phyloP scores from a whole-genome alignment of 768 basidiomycete genomes.

The Lentinula sp. region DNA sequence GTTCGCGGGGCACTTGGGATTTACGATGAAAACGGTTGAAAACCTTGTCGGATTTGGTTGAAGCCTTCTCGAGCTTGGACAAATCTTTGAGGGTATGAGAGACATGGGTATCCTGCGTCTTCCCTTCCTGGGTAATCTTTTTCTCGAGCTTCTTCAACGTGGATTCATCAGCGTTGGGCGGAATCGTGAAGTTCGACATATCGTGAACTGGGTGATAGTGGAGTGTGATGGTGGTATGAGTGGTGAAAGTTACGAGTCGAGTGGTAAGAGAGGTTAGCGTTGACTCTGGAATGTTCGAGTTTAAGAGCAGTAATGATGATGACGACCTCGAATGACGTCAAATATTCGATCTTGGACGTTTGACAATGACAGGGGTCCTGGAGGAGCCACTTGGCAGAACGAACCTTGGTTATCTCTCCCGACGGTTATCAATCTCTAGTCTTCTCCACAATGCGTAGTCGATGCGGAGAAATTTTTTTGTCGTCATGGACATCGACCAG shows the following conservation, averaged over 20 bases:
- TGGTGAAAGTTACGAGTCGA: neutral
- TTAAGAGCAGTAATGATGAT: neutral
- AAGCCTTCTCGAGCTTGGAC: slow-evolving; percentile 36
- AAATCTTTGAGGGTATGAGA: slow-evolving; percentile 40
- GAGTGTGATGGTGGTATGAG: neutral
- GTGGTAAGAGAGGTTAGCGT: too few relatives aligned
- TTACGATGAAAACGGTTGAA: neutral
- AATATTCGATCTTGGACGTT: neutral
- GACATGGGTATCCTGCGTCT: slow-evolving; percentile 34
- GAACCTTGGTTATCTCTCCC: neutral
- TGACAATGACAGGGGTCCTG: neutral
- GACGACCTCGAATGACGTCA: neutral
- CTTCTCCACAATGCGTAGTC: too few relatives aligned
- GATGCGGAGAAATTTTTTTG: too few relatives aligned
- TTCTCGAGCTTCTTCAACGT: slow-evolving; percentile 34
- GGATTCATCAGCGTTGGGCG: slow-evolving; percentile 10
- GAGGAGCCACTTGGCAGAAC: neutral
- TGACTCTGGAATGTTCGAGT: neutral
- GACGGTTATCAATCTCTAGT: neutral
- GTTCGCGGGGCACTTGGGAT: neutral
- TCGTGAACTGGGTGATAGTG: neutral
- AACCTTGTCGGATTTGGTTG: slow-evolving; percentile 38
- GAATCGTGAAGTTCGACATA: neutral
- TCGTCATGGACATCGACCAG: too few relatives aligned
- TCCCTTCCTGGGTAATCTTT: slow-evolving; percentile 31